Conservation (phyloP, 1,284 basidiomycete species). For the Ustilago xerochloae region DNA sequence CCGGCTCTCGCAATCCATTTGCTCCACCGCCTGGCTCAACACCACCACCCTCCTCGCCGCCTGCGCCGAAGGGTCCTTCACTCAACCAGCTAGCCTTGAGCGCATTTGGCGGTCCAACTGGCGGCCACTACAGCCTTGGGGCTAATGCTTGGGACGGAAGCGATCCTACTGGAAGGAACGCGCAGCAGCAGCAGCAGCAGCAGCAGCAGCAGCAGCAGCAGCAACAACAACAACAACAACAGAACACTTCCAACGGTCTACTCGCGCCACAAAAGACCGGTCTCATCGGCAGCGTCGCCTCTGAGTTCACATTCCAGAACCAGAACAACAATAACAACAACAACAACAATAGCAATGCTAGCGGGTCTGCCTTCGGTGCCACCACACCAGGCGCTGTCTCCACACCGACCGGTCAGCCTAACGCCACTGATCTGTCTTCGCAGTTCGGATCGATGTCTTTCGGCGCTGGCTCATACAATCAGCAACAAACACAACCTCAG, state of each 20-base stretch:
- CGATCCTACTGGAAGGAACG: constrained; percentile 18
- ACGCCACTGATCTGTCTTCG: constrained; percentile 15
- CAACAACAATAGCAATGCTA: background rate
- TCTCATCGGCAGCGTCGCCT: constrained; percentile 68
- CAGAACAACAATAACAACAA: constrained; percentile 9
- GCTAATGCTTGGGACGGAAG: constrained; percentile 57
- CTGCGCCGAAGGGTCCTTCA: constrained; percentile 80
- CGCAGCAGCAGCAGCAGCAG: constrained; percentile 12
- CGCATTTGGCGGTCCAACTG: constrained; percentile 52
- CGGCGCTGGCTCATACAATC: background rate
- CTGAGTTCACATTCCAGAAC: constrained; percentile 64
- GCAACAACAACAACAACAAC: constrained; percentile 24
- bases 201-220: constrained; percentile 20
- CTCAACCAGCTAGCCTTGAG: constrained; percentile 82
- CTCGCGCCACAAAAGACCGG: constrained; percentile 65
- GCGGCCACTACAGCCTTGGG: constrained; percentile 55
- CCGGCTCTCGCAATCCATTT: constrained; percentile 94
- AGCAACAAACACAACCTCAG: constrained; percentile 16
- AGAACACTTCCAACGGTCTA: constrained; percentile 14
- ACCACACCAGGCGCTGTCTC: constrained; percentile 12
- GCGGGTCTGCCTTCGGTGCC: constrained; percentile 5
- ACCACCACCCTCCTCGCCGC: constrained; percentile 68
- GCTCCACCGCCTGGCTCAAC: constrained; percentile 75
- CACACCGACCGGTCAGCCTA: constrained; percentile 9
- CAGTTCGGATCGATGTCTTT: constrained; percentile 49